Percentiles rank a stretch among this genome's conserved stretches.
These are phyloP conservation scores for Kentomonas sorsogonicus DNA, from an alignment of 208 protist species.

Conservation along the genomic window DNA sequence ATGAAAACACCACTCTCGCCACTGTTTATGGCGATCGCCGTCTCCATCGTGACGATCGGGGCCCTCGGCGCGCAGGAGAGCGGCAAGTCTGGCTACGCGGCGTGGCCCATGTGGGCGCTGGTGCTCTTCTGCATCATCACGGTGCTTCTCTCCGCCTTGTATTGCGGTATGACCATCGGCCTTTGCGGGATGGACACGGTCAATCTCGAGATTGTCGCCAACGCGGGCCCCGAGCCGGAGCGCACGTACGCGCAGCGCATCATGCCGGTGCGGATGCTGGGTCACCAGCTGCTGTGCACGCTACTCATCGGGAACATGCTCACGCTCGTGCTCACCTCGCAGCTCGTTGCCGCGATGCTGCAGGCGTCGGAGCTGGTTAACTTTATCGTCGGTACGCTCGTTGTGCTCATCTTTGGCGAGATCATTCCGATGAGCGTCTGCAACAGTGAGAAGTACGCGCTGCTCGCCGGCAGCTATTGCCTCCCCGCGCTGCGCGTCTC, in stretches of 20 bases:
- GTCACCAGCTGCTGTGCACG: slow-evolving; percentile 67
- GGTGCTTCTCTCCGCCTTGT: slow-evolving; percentile 66
- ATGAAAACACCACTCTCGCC: neutral
- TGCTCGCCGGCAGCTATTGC: slow-evolving; percentile 47
- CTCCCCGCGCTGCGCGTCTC: slow-evolving; percentile 52
- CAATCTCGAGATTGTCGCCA: slow-evolving; percentile 71
- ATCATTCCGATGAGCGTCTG: slow-evolving; percentile 79
- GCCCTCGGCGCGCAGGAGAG: slow-evolving; percentile 3
- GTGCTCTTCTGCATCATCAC: slow-evolving; percentile 37
- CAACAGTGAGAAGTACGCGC: slow-evolving; percentile 64
- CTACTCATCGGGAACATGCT: slow-evolving; percentile 83
- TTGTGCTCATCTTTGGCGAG: slow-evolving; percentile 73
- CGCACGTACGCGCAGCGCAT: slow-evolving; percentile 59
- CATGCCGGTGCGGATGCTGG: slow-evolving; percentile 59
- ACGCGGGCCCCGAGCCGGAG: slow-evolving; percentile 60
- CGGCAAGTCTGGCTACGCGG: slow-evolving; percentile 30
- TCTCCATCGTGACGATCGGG: neutral
- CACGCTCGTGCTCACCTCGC: slow-evolving; percentile 66
- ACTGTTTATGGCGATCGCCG: neutral
- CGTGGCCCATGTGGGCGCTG: slow-evolving; percentile 39
- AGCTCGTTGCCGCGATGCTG: slow-evolving; percentile 73
- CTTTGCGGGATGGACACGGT: slow-evolving; percentile 76
- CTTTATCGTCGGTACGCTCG: slow-evolving; percentile 60
- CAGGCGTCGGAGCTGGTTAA: slow-evolving; percentile 48
- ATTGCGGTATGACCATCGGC: slow-evolving; percentile 77